Base-by-base conservation (phyloP, 1,284 basidiomycete genomes). In the Sanghuangporus weigelae region DNA sequence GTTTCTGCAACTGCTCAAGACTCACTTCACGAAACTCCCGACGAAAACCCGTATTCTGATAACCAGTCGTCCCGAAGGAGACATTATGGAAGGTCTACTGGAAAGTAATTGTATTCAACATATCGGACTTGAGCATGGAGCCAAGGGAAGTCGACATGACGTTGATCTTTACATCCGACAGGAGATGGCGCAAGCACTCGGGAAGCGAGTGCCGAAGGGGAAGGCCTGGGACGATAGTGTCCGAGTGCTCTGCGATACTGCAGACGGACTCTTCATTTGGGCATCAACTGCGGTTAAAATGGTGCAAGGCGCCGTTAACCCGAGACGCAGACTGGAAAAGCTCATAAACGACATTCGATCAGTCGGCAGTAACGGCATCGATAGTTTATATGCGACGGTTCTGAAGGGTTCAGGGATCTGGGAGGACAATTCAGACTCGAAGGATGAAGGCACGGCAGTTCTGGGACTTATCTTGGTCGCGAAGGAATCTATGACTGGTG, bases 1-100 rank as follows among this genome's bases (percentile, higher is more conserved):
- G 16, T 68, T 75, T 8, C 60, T 77, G n/a, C 59, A 42, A n/a
- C 49, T 73, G 8, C 51, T 75, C 12, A 67, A 66, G 0, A 67
- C 66, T 8, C 72, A 71, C 57, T 68, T 65, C 51, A 14, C 40
- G 1, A 14, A 16, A 39, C 31, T 55, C 19, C 48, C 31, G 11
- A 23, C 23, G 50, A 56, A 58, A 19, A 14, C 57, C 12, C 48
- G 51, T 10, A 36, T 61, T 39, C 26, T 61, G 7, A 40, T 61
- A 31, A 61, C 59, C 12, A 54, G 50, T 11, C 59, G 59, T 8
- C 59, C 59, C 3, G 59, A 55, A 23, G 42, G 57, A 12, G 59
- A 61, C 12, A 61, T 61, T 21, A 26, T 48, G 51, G 14, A 53
- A 11, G 31, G 6, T 11, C 38, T 61, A 11, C 16, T 7, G 36